phyloP scores from a whole-genome alignment of 164 flowering plant genomes.

The Akebia trifoliata region DNA sequence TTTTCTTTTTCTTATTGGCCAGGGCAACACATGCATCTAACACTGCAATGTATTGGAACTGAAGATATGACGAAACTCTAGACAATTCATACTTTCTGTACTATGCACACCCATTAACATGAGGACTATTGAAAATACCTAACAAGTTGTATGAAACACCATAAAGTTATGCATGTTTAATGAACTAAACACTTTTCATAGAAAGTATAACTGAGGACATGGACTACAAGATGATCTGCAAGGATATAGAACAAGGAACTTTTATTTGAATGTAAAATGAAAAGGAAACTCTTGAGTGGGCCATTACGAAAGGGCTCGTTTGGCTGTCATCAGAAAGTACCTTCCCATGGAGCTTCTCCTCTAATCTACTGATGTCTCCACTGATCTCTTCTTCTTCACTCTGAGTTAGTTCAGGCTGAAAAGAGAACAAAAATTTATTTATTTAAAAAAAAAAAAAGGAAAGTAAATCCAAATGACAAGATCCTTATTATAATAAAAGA shows the following conservation, averaged over 20 bases:
- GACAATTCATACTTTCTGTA: neutral
- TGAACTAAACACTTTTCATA: slow-evolving; percentile 2
- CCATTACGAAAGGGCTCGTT: neutral
- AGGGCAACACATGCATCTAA: neutral
- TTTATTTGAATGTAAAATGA: neutral
- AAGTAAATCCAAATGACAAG: neutral
- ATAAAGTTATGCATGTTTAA: neutral
- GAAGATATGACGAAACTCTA: neutral
- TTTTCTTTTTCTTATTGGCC: no score
- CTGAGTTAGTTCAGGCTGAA: slow-evolving; percentile 43
- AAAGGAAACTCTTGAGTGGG: neutral
- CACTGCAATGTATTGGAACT: neutral
- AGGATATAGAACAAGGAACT: neutral
- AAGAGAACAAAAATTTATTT: slow-evolving; percentile 4
- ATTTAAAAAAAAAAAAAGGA: neutral
- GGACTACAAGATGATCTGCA: neutral
- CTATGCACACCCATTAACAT: slow-evolving; percentile 1
- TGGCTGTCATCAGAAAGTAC: slow-evolving; percentile 31
- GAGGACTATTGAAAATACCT: neutral
- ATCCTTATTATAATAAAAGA: no score
- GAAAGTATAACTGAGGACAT: neutral
- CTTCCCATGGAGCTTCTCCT: slow-evolving; percentile 47
- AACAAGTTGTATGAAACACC: neutral
- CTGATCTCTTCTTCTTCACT: slow-evolving; percentile 53
- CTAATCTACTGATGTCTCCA: slow-evolving; percentile 43